Evolutionary conservation across 116 monocot genomes (phyloP).

Genomic region (Zostera marina): DNA sequence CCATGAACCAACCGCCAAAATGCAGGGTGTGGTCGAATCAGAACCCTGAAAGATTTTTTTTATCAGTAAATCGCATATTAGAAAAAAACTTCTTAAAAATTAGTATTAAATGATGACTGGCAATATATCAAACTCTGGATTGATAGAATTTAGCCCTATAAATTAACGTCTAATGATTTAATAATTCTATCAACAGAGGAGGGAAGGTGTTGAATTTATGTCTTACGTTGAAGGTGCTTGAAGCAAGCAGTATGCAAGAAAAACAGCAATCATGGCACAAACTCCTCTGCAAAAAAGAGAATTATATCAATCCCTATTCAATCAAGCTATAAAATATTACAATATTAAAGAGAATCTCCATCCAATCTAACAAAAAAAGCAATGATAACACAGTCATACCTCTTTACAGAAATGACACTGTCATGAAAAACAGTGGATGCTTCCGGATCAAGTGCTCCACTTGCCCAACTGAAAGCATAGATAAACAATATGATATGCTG

Average conservation of each 20-base stretch:
- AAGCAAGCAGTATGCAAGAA: constrained; percentile 87
- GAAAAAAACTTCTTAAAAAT: no score
- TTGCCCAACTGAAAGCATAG: constrained; percentile 58
- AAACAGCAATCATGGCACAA: constrained; percentile 92
- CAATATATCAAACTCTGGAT: no score
- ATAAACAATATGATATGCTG: background rate
- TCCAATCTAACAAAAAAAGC: background rate
- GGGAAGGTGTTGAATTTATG: background rate
- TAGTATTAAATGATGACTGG: no score
- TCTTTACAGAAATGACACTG: constrained; percentile 60
- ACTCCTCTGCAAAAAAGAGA: constrained; percentile 40
- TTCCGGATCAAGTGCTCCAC: constrained; percentile 86
- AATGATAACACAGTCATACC: constrained; percentile 20
- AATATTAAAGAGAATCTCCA: no score
- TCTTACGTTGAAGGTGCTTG: constrained; percentile 99
- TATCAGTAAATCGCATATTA: no score
- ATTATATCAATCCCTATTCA: no score
- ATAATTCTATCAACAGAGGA: no score
- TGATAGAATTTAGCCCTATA: no score
- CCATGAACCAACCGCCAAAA: constrained; percentile 94
- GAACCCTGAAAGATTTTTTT: constrained; percentile 34
- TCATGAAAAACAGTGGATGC: constrained; percentile 30
- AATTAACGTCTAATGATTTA: no score
- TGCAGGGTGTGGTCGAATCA: constrained; percentile 93
- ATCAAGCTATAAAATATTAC: background rate